Conservation (phyloP, 1,284 basidiomycete genomes). For the Naganishia albida region DNA sequence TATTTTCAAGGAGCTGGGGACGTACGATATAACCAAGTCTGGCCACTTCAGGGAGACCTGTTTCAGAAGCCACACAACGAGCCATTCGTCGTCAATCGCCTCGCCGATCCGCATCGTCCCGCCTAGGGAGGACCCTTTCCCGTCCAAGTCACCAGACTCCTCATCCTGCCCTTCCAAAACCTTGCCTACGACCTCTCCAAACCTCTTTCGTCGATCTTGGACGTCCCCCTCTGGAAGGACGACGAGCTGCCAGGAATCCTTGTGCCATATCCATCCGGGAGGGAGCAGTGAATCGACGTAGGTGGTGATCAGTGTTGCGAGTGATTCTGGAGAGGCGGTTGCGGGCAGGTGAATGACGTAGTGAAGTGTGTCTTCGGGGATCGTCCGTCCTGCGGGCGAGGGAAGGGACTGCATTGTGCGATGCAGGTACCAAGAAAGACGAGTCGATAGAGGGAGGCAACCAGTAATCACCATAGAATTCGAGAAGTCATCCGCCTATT, state of each 20-base stretch:
- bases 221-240: conserved; percentile 55
- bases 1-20: conserved; percentile 32
- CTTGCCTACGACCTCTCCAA: conserved; percentile 50
- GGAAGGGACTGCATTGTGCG: conserved; percentile 6
- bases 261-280: conserved; percentile 73
- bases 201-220: conserved; percentile 14
- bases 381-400: conserved; percentile 40
- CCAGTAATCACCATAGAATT: too few species aligned
- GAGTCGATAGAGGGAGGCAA: too few species aligned
- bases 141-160: background rate
- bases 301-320: conserved; percentile 68
- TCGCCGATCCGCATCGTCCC: conserved; percentile 86
- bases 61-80: conserved; percentile 79
- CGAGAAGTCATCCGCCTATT: too few species aligned
- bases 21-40: conserved; percentile 63
- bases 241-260: conserved; percentile 81
- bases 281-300: conserved; percentile 64
- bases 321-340: conserved; percentile 64
- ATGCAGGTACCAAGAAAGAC: too few species aligned
- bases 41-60: conserved; percentile 76
- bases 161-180: conserved; percentile 18
- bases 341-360: conserved; percentile 68
- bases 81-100: conserved; percentile 95
- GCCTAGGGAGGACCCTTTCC: conserved; percentile 55
- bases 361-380: conserved; percentile 81